Evolutionary conservation across 441 rosid species (phyloP).

Genomic region (Pelargonium myrrhifolium): DNA sequence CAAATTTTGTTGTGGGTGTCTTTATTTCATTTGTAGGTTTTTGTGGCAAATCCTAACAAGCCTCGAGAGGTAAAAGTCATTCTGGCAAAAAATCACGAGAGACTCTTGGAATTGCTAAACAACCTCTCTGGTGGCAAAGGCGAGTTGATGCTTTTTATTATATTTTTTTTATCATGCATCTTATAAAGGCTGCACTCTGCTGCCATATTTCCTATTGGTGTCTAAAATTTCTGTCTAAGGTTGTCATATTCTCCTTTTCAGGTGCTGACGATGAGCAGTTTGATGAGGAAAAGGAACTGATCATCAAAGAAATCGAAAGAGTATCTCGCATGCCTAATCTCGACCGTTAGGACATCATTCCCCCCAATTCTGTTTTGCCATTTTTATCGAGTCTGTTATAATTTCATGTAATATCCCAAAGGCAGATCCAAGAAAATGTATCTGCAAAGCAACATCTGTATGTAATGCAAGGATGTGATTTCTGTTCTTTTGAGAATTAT

Average conservation of each 20-base stretch:
- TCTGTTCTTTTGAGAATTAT: background rate
- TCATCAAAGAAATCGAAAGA: slow-evolving; percentile 70
- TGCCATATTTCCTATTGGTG: background rate
- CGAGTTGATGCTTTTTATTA: slow-evolving; percentile 19
- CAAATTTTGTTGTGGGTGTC: background rate
- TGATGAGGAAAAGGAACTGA: slow-evolving; percentile 90
- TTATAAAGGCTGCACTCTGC: background rate
- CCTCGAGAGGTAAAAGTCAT: slow-evolving; percentile 79
- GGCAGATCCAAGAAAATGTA: too few relatives aligned
- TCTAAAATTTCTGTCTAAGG: background rate
- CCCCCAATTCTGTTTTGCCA: background rate
- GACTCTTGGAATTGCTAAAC: slow-evolving; percentile 56
- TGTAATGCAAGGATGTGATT: background rate
- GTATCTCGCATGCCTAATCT: slow-evolving; percentile 38
- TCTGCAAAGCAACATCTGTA: background rate
- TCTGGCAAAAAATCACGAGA: slow-evolving; percentile 73
- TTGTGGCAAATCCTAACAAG: slow-evolving; percentile 95
- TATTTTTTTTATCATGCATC: background rate
- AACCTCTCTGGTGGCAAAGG: slow-evolving; percentile 80
- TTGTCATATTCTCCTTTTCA: slow-evolving; percentile 16
- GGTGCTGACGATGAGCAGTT: slow-evolving; percentile 88
- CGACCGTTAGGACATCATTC: slow-evolving; percentile 21
- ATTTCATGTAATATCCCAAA: background rate
- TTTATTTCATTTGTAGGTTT: slow-evolving; percentile 42
- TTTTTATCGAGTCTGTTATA: background rate